phyloP scores from a whole-genome alignment of 176 grass and related monocot species.

The Triticum timopheevii region DNA sequence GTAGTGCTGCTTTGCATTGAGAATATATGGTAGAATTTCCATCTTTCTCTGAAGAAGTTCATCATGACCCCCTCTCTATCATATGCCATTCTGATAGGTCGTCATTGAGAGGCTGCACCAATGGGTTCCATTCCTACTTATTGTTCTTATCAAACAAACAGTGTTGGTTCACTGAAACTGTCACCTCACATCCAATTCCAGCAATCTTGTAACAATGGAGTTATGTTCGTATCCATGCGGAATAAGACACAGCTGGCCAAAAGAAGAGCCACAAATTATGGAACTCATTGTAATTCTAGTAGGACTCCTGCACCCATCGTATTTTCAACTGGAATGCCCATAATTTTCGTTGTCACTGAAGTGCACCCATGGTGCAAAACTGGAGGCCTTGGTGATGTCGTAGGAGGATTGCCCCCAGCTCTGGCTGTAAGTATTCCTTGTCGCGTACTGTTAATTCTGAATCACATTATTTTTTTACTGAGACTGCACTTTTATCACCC shows the following conservation, averaged over 20 bases:
- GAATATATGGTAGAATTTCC: background rate
- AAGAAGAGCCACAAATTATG: slow-evolving; percentile 24
- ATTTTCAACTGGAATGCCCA: slow-evolving; percentile 54
- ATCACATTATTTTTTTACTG: background rate
- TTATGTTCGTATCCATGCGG: slow-evolving; percentile 11
- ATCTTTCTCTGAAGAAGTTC: slow-evolving; percentile 26
- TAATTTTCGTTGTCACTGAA: slow-evolving; percentile 60
- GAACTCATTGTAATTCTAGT: slow-evolving; percentile 11
- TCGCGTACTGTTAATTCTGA: background rate
- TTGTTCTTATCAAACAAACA: slow-evolving; percentile 34
- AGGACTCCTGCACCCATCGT: slow-evolving; percentile 24
- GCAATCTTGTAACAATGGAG: slow-evolving; percentile 9
- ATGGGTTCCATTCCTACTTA: slow-evolving; percentile 33
- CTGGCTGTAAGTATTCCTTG: slow-evolving; percentile 46
- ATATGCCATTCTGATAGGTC: slow-evolving; percentile 36
- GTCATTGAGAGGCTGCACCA: slow-evolving; percentile 31
- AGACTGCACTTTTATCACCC: background rate
- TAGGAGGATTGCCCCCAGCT: slow-evolving; percentile 60
- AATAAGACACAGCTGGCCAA: slow-evolving; percentile 9
- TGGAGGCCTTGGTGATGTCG: slow-evolving; percentile 78
- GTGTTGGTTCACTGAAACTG: slow-evolving; percentile 21
- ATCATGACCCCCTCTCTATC: background rate
- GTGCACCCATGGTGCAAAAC: slow-evolving; percentile 71
- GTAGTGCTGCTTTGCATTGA: background rate
- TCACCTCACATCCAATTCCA: slow-evolving; percentile 36